Base-by-base conservation (phyloP, 2,329 filamentous ascomycete genomes). In the Pseudogymnoascus verrucosus region DNA sequence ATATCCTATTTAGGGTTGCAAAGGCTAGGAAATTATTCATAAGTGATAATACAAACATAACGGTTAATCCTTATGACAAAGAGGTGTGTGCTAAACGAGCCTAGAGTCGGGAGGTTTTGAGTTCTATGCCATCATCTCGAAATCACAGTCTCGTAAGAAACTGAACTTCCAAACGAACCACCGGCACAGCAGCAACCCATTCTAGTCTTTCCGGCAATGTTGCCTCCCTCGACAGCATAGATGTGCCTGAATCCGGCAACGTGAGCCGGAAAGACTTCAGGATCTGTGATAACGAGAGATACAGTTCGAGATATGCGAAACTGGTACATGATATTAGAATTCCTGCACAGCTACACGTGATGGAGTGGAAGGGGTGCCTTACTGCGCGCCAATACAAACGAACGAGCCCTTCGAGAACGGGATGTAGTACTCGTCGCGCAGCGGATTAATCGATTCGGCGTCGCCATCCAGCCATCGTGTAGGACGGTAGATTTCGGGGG, bases 331-430 rank as follows among this genome's bases (percentile, higher is more conserved):
- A 40, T 19, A 40, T 40, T 40, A 40, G 12, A n/a, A 40, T 40
- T 40, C n/a, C 39, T 40, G n/a, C 19, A 40, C n/a, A 19, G 39
- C 39, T 40, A 40, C 10, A 40, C 39, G n/a, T 19, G 12, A 40
- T 19, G 39, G 39, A 40, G 39, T 19, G n/a, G n/a, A 40, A 40
- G n/a, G 39, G 39, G 39, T 40, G 39, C 39, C 72, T 68, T 63
- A 73, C 70, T 73, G 71, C 1, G 66, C 62, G 8, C 71, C 69
- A 16, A 73, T 71, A 34, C 72, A 73, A 5, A 70, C 63, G 19
- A 71, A 71, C 0, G 71, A 64, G 0, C 72, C 70, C 39, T 71
- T 69, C 0, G 71, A 74, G 8, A 73, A 74, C 1, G 71, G 70
- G 3, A 73, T 66, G 7, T 72, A 74, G 39, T 69, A 73, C 1